Base-by-base conservation (phyloP, 2,329 filamentous ascomycete genomes). In the Aspergillus candidus region DNA sequence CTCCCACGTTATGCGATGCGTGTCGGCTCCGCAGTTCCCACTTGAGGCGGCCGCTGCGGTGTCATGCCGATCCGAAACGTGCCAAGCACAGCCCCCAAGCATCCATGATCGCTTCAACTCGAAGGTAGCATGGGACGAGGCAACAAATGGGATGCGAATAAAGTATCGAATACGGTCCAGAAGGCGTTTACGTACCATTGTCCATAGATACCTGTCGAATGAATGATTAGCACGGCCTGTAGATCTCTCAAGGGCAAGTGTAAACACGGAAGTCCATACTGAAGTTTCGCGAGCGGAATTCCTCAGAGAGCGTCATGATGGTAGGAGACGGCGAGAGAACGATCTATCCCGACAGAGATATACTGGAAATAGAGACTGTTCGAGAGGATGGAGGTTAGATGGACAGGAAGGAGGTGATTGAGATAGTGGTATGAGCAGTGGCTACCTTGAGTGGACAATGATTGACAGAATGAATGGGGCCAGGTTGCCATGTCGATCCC, bases 281-380 rank as follows among this genome's bases (percentile, higher is more conserved):
- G 72, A 83, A 83, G 69, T 83, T 83, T 63, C 80, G 71, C 60
- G 78, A 79, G 60, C 70, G 77, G 62, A 83, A 75, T 65, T 83
- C 80, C 50, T 83, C 79, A 42, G 73, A 70, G 52, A 83, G 61
- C 53, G 78, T 77, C 79, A 81, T 82, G 42, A 41, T 68, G 61
- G 49, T 32, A 30, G 15, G 17, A 14, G 27, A 32, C 11, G 13
- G 3, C 33, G 22, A 27, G 22, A 27, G 22, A 27, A 27, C 22
- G 8, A 27, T 27, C 22, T 27, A 27, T 27, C 22, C 8, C 8
- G 14, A 18, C 36, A 30, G 11, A 36, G 18, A 31, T 33, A 31
- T 11, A 15, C 14, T 6, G n/a, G 27, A 7, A 35, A 27, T 11
- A 17, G 12, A 6, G 34, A 14, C 34, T 14, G 18, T 15, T 15